A percentile compares a stretch with the other conserved stretches of the same genome.
Evolutionary conservation across 352 stramenopile species (phyloP).

Genomic region (Phytophthora sansomeana): DNA sequence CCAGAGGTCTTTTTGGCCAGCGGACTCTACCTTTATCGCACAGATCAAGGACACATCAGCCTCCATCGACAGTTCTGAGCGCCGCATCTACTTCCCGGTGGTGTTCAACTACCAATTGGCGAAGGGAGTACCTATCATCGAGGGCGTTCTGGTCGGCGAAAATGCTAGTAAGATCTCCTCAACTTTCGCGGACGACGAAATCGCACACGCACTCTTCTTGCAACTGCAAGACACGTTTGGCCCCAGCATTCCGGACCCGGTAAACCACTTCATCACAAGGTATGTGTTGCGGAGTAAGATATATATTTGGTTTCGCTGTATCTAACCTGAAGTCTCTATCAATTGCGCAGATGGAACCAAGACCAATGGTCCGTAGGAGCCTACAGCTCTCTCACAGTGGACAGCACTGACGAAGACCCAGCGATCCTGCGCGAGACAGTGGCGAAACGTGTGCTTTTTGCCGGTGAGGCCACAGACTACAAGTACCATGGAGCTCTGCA

Average conservation of each 20-base stretch:
- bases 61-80: background rate
- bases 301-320: slow-evolving; percentile 18
- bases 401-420: slow-evolving; percentile 66
- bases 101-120: slow-evolving; percentile 67
- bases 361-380: slow-evolving; percentile 64
- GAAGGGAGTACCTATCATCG: slow-evolving; percentile 62
- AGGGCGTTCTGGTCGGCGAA: slow-evolving; percentile 64
- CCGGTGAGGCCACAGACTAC: slow-evolving; percentile 52
- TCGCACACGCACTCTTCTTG: slow-evolving; percentile 54
- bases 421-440: slow-evolving; percentile 59
- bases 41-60: slow-evolving; percentile 26
- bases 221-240: slow-evolving; percentile 65
- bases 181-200: slow-evolving; percentile 53
- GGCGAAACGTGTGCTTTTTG: slow-evolving; percentile 64
- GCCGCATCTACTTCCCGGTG: slow-evolving; percentile 60
- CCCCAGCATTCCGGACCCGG: slow-evolving; percentile 40
- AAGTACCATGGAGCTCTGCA: background rate
- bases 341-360: slow-evolving; percentile 59
- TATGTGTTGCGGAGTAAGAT: slow-evolving; percentile 41
- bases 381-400: slow-evolving; percentile 71
- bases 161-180: slow-evolving; percentile 55
- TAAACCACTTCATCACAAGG: slow-evolving; percentile 65
- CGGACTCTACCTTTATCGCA: slow-evolving; percentile 54
- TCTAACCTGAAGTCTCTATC: too few relatives aligned
- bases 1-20: slow-evolving; percentile 71